Conservation (phyloP, 2,329 filamentous ascomycete genomes). For the Arthrocladium fulminans region DNA sequence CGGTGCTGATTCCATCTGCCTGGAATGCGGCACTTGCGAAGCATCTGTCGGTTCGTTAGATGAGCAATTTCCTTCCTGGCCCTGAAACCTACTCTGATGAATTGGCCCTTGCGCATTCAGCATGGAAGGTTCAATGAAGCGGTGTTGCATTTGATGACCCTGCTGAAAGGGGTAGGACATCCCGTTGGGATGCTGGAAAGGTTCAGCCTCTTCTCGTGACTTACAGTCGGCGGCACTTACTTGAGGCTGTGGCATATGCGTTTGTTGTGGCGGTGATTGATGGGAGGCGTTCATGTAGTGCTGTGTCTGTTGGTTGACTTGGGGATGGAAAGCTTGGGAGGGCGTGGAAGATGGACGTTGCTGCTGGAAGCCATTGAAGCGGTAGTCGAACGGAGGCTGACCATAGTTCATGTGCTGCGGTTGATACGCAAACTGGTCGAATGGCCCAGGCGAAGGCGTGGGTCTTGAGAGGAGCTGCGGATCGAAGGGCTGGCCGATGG, state of each 20-base stretch:
- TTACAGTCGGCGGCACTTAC: constrained; percentile 5
- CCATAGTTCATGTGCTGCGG: constrained; percentile 8
- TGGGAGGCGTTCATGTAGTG: constrained; percentile 21
- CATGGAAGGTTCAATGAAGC: constrained; percentile 19
- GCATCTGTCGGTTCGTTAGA: constrained; percentile 8
- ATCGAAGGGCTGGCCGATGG: constrained; percentile 17
- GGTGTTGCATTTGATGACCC: constrained; percentile 10
- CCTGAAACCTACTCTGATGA: constrained; percentile 1
- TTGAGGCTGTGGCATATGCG: constrained; percentile 20
- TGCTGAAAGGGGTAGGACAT: constrained; percentile 11
- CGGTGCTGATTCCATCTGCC: constrained; percentile 3
- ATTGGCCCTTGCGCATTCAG: constrained; percentile 11
- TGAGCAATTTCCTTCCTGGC: not conserved
- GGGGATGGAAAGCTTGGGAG: constrained; percentile 26
- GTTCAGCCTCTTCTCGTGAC: not conserved
- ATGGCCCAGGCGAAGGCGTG: constrained; percentile 10
- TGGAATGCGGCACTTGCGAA: constrained; percentile 6
- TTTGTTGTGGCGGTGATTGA: constrained; percentile 20
- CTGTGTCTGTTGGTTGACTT: constrained; percentile 24
- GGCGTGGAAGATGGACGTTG: constrained; percentile 17
- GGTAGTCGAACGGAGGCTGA: constrained; percentile 15
- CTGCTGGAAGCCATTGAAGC: constrained; percentile 13
- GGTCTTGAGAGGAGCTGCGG: constrained; percentile 14
- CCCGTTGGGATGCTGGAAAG: constrained; percentile 7
- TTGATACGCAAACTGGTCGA: constrained; percentile 8